Conservation (phyloP, 78 protist genomes). For the Planoprotostelium fungivorum region DNA sequence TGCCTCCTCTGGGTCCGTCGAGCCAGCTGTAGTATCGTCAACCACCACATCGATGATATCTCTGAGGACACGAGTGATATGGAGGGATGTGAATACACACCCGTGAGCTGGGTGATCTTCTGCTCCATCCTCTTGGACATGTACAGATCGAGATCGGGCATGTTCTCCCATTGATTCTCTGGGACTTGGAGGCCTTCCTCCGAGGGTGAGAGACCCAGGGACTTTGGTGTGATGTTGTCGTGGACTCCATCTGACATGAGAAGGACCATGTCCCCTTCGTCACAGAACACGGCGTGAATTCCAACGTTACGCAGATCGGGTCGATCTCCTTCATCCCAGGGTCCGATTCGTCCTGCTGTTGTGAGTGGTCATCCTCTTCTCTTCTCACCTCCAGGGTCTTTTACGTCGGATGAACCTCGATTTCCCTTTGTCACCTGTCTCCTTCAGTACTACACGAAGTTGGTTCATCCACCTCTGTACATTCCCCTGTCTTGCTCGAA, state of each 20-base stretch:
- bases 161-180: not conserved
- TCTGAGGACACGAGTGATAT: not conserved
- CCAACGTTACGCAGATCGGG: slow-evolving; percentile 67
- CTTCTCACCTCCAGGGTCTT: not conserved
- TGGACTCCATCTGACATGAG: slow-evolving; percentile 57
- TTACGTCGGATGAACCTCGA: not conserved
- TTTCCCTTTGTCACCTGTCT: not conserved
- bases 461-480: not conserved
- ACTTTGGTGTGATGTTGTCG: slow-evolving; percentile 59
- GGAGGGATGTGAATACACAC: not conserved
- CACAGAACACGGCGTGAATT: slow-evolving; percentile 31
- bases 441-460: not conserved
- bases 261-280: slow-evolving; percentile 44
- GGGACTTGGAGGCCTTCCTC: not conserved
- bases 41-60: not conserved
- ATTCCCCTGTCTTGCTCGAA: not conserved
- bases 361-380: not conserved
- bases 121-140: not conserved
- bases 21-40: not conserved
- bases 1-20: not conserved
- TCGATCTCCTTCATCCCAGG: slow-evolving; percentile 46
- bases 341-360: slow-evolving; percentile 58
- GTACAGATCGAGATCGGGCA: not conserved
- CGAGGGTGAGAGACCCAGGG: slow-evolving; percentile 50
- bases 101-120: not conserved